Evolutionary conservation across 2,329 filamentous ascomycete genomes (phyloP).

Genomic region (Nemania serpens): DNA sequence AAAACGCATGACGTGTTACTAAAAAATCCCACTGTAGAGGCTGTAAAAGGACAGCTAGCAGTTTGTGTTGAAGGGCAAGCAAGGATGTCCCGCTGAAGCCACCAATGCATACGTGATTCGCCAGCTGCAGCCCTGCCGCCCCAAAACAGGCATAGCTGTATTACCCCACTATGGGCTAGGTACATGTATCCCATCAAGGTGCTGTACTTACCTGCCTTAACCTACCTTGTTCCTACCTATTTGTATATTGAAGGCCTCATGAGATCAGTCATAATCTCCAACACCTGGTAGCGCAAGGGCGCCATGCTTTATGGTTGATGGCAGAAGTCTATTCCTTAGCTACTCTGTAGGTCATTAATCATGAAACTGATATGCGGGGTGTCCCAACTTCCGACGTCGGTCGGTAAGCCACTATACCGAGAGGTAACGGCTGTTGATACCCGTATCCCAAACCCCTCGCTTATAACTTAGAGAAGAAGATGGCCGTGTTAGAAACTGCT

Average conservation of each 20-base stretch:
- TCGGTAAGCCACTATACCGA: background rate
- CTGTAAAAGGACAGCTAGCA: constrained; percentile 35
- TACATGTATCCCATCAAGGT: background rate
- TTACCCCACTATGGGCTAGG: constrained; percentile 9
- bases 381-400: background rate
- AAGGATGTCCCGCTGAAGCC: constrained; percentile 32
- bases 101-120: constrained; percentile 39
- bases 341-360: background rate
- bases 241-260: background rate
- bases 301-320: no score
- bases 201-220: no score
- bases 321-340: no score
- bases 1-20: constrained; percentile 35
- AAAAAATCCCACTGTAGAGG: constrained; percentile 16
- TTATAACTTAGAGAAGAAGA: background rate
- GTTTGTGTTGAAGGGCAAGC: constrained; percentile 31
- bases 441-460: constrained; percentile 14
- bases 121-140: constrained; percentile 27
- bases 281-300: no score
- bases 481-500: background rate
- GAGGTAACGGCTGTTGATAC: background rate
- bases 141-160: constrained; percentile 25
- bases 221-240: no score
- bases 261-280: background rate
- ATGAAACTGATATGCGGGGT: background rate